Evolutionary conservation across 179 eudicot species (phyloP).

Genomic region (Corrigiola litoralis): DNA sequence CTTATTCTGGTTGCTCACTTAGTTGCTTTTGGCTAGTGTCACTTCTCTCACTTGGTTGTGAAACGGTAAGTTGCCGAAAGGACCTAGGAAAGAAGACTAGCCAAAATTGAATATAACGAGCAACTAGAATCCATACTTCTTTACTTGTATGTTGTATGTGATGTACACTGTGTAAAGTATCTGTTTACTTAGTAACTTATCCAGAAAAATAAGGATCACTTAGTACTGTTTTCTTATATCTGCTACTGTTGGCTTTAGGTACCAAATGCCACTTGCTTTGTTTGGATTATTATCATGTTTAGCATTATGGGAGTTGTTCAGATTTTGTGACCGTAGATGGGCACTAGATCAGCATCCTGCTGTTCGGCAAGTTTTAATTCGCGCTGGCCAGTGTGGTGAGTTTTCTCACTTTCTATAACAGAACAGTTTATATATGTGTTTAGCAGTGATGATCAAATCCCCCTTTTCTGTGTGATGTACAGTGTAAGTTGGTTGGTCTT

Average conservation of each 20-base stretch:
- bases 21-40: neutral
- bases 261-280: slow-evolving; percentile 87
- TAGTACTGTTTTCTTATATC: neutral
- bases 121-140: no score
- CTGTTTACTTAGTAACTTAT: no score
- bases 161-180: no score
- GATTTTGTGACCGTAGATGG: slow-evolving; percentile 60
- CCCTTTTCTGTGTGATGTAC: no score
- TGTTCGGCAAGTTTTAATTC: slow-evolving; percentile 43
- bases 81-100: no score
- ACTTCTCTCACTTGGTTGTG: neutral
- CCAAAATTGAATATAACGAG: no score
- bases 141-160: no score
- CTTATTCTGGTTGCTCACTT: neutral
- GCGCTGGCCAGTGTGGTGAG: slow-evolving; percentile 73
- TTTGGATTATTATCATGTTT: slow-evolving; percentile 69
- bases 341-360: slow-evolving; percentile 46
- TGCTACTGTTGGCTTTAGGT: slow-evolving; percentile 38
- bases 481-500: no score
- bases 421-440: neutral
- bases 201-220: no score
- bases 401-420: slow-evolving; percentile 15
- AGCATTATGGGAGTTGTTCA: slow-evolving; percentile 75
- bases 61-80: no score
- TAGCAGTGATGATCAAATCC: no score